phyloP scores from a whole-genome alignment of 2,329 filamentous ascomycete genomes.

The Esteya vermicola region DNA sequence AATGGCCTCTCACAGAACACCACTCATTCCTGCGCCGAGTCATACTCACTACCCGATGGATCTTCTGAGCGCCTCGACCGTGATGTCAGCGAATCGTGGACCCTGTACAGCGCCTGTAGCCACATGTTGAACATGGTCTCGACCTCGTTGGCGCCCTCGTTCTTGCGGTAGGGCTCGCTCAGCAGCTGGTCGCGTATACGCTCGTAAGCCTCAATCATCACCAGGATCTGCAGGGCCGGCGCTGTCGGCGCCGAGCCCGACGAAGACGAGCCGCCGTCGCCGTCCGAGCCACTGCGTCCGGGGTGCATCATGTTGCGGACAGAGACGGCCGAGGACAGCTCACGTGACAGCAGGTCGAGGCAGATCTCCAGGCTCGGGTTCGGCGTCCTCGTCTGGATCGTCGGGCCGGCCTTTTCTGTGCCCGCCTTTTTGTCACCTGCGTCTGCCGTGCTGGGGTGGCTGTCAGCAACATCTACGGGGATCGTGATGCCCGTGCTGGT shows the following conservation, averaged over 20 bases:
- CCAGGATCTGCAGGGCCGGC: constrained; percentile 34
- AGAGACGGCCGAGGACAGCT: constrained; percentile 28
- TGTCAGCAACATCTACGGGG: too few relatives aligned
- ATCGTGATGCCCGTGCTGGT: too few relatives aligned
- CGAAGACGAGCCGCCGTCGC: too few relatives aligned
- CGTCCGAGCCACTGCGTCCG: too few relatives aligned
- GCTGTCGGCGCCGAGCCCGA: constrained; percentile 9
- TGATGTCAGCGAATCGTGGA: constrained; percentile 26
- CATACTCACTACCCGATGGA: constrained; percentile 19
- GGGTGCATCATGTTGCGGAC: too few relatives aligned
- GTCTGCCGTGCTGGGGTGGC: too few relatives aligned
- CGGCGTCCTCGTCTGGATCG: too few relatives aligned
- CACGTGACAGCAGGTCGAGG: constrained; percentile 33
- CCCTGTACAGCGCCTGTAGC: constrained; percentile 31
- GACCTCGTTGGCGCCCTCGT: constrained; percentile 16
- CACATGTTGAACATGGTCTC: constrained; percentile 34
- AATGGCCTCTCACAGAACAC: constrained; percentile 3
- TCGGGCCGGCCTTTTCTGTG: constrained; percentile 15
- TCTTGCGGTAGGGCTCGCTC: constrained; percentile 11
- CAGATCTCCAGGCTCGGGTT: constrained; percentile 34
- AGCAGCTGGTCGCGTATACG: constrained; percentile 31
- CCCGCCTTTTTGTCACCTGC: background rate
- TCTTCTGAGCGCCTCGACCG: constrained; percentile 9
- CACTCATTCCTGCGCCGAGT: constrained; percentile 9
- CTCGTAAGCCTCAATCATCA: constrained; percentile 47